Base-by-base conservation (phyloP, 2,329 filamentous ascomycete species). In the Cladosporium sp. region DNA sequence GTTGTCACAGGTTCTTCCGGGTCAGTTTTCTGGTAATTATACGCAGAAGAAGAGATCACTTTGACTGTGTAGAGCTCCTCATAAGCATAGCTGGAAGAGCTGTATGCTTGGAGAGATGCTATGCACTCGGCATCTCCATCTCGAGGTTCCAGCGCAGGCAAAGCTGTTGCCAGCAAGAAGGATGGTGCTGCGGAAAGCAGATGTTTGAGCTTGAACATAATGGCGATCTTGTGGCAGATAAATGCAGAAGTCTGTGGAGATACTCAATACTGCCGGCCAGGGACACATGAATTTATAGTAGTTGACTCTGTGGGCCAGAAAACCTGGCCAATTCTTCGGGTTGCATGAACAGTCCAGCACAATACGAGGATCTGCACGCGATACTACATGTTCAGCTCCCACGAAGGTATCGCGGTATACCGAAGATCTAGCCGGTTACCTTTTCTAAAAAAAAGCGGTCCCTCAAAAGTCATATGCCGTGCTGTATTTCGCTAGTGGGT, bases 51-150 rank as follows among this genome's bases (percentile, higher is more conserved):
- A n/a, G 21, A 12, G 34, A 59, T 18, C 1, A 34, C 30, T 30
- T 44, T 38, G n/a, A 38, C 44, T 1, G 57, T 59, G 26, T 59
- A 47, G 7, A 30, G 32, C 34, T 41, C 30, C 32, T 64, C 52
- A 24, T 54, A 64, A 14, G 47, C 60, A 21, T n/a, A 14, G 24
- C 47, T 55, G 32, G 60, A 64, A 1, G 60, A 64, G 26, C 41
- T 51, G 21, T 64, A 38, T 15, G 28, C 60, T 32, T 24, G 11
- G 10, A 38, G 26, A 51, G 60, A 64, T 21, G 60, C 36, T 24
- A 64, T 30, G 49, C 60, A 64, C 26, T 26, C 49, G 21, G 54
- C 38, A 51, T 64, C 60, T 26, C 54, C 60, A 21, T 52, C 60
- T 38, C 54, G 21, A 24, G 60, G 49, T 21, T 38, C 60, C 24